phyloP scores from a whole-genome alignment of 2,329 filamentous ascomycete species.

The Fusarium tjaetaba region DNA sequence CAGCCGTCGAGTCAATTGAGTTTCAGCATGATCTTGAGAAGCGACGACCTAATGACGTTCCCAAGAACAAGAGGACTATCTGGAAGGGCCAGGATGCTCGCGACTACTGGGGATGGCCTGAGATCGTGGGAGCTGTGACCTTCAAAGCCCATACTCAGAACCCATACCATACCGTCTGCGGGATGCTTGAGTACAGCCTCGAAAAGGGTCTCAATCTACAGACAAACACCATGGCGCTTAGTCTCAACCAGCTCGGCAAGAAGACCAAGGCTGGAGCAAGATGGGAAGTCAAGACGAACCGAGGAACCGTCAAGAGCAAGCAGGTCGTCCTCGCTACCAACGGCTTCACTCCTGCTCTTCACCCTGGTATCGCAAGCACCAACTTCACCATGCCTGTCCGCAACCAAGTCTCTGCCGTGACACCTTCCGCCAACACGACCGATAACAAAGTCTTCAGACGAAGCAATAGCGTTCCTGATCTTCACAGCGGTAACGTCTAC shows the following conservation, averaged over 20 bases:
- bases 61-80: constrained; percentile 20
- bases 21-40: constrained; percentile 14
- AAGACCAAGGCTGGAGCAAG: background rate
- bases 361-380: constrained; percentile 14
- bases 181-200: constrained; percentile 14
- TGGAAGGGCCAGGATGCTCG: constrained; percentile 10
- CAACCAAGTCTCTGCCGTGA: constrained; percentile 12
- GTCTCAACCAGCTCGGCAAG: constrained; percentile 11
- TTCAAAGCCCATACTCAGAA: constrained; percentile 28
- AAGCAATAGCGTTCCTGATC: constrained; percentile 8
- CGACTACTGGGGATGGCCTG: constrained; percentile 21
- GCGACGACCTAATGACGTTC: constrained; percentile 16
- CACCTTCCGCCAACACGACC: background rate
- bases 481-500: constrained; percentile 20
- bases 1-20: constrained; percentile 9
- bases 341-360: constrained; percentile 17
- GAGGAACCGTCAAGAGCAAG: constrained; percentile 17
- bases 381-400: constrained; percentile 26
- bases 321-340: constrained; percentile 27
- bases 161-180: constrained; percentile 19
- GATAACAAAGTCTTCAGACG: background rate
- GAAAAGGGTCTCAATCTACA: constrained; percentile 16
- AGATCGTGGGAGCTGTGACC: constrained; percentile 11
- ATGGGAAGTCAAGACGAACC: constrained; percentile 22
- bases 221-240: constrained; percentile 23